Conservation (phyloP, 202 grass and related monocot genomes). For the Saccharum hybrid region DNA sequence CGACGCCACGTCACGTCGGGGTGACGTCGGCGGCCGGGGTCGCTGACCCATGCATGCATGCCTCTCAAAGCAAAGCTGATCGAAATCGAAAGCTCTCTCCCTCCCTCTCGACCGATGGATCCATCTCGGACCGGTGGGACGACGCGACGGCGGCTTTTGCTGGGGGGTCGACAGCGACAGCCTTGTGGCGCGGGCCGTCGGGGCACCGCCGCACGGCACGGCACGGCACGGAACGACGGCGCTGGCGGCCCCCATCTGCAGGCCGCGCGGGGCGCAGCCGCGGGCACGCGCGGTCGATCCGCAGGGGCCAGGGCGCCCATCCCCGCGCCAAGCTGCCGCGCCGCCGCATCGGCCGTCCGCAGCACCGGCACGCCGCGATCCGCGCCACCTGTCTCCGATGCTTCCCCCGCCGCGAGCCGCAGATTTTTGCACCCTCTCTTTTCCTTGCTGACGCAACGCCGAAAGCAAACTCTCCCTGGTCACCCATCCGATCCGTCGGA, state of each 20-base stretch:
- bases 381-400: slow-evolving; percentile 10
- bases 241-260: slow-evolving; percentile 33
- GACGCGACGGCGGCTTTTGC: background rate
- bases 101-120: background rate
- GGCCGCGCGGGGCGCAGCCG: slow-evolving; percentile 37
- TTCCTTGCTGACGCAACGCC: background rate
- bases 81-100: no score
- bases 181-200: background rate
- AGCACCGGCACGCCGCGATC: background rate
- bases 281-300: slow-evolving; percentile 43
- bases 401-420: background rate
- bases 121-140: background rate
- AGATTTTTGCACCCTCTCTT: background rate
- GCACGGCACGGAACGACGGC: no score
- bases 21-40: slow-evolving; percentile 26
- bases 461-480: no score
- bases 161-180: slow-evolving; percentile 9
- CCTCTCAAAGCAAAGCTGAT: no score
- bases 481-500: no score
- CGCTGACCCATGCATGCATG: slow-evolving; percentile 12
- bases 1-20: slow-evolving; percentile 5
- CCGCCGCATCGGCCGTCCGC: background rate
- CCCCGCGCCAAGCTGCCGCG: background rate
- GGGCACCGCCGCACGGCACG: background rate
- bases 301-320: slow-evolving; percentile 4